A percentile compares a stretch with the other conserved stretches of the same genome.
Conservation (phyloP, 2,329 filamentous ascomycete genomes). For the Sordariomycetes sp. region DNA sequence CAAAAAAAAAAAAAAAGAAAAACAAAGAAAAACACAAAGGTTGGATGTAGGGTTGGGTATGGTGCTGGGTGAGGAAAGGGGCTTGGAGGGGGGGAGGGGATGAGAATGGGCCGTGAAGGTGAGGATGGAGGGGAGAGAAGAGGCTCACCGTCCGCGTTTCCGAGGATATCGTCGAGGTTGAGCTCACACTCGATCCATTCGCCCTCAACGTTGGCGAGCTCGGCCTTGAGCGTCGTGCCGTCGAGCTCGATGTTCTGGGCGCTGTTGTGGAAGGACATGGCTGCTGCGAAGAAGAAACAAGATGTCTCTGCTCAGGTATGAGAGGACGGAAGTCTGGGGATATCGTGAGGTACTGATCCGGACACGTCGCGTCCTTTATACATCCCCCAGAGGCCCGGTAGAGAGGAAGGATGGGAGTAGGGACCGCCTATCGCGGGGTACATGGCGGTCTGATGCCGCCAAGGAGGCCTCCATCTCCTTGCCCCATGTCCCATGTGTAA, state of each 20-base stretch:
- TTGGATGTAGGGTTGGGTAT: background rate
- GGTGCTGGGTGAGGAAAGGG: background rate
- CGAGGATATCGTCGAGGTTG: constrained; percentile 40
- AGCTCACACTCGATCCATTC: constrained; percentile 28
- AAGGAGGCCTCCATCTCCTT: too few relatives aligned
- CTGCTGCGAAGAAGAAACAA: background rate
- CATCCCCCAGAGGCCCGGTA: too few relatives aligned
- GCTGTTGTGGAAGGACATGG: constrained; percentile 29
- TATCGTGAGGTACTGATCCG: too few relatives aligned
- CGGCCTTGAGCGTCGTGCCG: constrained; percentile 30
- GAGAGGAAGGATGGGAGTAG: too few relatives aligned
- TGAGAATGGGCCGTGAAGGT: constrained; percentile 4
- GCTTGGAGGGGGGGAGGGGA: background rate
- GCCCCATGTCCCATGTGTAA: too few relatives aligned
- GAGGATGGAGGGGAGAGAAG: too few relatives aligned
- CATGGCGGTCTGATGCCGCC: too few relatives aligned
- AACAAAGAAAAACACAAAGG: too few relatives aligned
- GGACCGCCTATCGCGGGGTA: too few relatives aligned
- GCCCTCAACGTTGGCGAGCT: constrained; percentile 26
- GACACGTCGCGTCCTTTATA: too few relatives aligned
- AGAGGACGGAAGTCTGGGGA: background rate
- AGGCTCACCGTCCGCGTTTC: constrained; percentile 32
- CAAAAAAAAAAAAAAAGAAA: too few relatives aligned
- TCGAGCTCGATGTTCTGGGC: constrained; percentile 32
- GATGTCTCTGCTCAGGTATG: background rate